phyloP scores from a whole-genome alignment of 257 asterid genomes.

The Capsicum pubescens region DNA sequence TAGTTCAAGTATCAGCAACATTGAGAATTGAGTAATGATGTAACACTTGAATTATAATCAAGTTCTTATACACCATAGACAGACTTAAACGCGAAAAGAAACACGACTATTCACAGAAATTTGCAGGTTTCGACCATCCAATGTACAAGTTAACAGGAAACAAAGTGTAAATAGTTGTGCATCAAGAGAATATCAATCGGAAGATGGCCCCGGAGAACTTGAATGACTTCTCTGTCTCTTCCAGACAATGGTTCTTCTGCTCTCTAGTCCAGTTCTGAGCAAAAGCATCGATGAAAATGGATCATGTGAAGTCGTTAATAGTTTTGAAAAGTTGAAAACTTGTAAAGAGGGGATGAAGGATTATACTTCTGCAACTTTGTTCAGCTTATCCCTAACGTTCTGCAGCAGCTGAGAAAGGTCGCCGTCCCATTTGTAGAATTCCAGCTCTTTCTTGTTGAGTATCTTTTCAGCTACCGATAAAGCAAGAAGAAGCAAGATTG shows the following conservation, averaged over 20 bases:
- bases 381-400: conserved; percentile 81
- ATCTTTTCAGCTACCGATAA: conserved; percentile 75
- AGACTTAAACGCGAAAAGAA: neutral
- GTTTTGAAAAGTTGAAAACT: neutral
- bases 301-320: conserved; percentile 13
- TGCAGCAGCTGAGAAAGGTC: conserved; percentile 81
- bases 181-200: conserved; percentile 71
- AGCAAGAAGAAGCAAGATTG: neutral
- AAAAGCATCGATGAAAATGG: neutral
- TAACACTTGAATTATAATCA: conserved; percentile 21
- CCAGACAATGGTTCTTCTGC: conserved; percentile 87
- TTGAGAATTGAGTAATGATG: conserved; percentile 21
- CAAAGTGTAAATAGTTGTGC: neutral
- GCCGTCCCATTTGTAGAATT: conserved; percentile 94
- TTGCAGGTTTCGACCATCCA: conserved; percentile 31
- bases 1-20: conserved; percentile 15
- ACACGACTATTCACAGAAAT: neutral
- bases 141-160: neutral
- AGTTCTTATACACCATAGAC: conserved; percentile 15
- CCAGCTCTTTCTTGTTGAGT: conserved; percentile 75
- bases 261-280: conserved; percentile 80
- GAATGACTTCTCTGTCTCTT: conserved; percentile 97
- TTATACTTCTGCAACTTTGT: conserved; percentile 76
- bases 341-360: conserved; percentile 2
- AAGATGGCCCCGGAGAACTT: conserved; percentile 80